Percentiles rank a stretch among this genome's conserved stretches.
Conservation (phyloP, 1,284 basidiomycete species). For the Rhodotorula sp. region DNA sequence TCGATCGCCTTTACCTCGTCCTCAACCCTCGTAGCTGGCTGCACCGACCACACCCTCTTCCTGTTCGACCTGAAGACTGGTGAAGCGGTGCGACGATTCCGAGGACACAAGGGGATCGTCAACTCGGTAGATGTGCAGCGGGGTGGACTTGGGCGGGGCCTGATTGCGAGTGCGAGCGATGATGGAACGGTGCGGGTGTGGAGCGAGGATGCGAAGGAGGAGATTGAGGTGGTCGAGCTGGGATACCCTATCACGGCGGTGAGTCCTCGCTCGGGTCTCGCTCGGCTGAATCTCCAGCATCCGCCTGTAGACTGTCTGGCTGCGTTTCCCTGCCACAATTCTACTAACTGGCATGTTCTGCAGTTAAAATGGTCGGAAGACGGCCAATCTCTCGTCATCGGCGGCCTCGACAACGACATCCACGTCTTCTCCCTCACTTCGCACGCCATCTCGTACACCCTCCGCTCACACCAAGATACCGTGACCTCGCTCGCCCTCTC, state of each 20-base stretch:
- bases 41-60: conserved; percentile 75
- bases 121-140: conserved; percentile 66
- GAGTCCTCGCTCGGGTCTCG: not conserved
- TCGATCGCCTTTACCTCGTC: conserved; percentile 32
- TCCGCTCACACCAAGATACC: conserved; percentile 75
- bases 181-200: conserved; percentile 84
- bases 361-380: conserved; percentile 79
- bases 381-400: conserved; percentile 79
- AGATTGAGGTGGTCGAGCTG: conserved; percentile 74
- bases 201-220: conserved; percentile 75
- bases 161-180: conserved; percentile 79
- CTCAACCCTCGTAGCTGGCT: conserved; percentile 65
- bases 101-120: conserved; percentile 82
- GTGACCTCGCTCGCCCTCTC: conserved; percentile 79
- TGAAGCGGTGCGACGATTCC: conserved; percentile 64
- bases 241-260: conserved; percentile 84
- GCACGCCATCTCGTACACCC: conserved; percentile 56
- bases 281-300: too few relatives aligned
- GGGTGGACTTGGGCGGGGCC: conserved; percentile 65
- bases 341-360: not conserved
- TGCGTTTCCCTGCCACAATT: too few relatives aligned
- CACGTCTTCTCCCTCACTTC: conserved; percentile 88
- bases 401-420: conserved; percentile 87
- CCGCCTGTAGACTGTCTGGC: too few relatives aligned
- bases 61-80: conserved; percentile 74